Percentiles rank a stretch among this genome's conserved stretches.
These are phyloP conservation scores for Colletotrichum melonis DNA, from an alignment of 2,329 filamentous ascomycete species.

Conservation along the genomic window DNA sequence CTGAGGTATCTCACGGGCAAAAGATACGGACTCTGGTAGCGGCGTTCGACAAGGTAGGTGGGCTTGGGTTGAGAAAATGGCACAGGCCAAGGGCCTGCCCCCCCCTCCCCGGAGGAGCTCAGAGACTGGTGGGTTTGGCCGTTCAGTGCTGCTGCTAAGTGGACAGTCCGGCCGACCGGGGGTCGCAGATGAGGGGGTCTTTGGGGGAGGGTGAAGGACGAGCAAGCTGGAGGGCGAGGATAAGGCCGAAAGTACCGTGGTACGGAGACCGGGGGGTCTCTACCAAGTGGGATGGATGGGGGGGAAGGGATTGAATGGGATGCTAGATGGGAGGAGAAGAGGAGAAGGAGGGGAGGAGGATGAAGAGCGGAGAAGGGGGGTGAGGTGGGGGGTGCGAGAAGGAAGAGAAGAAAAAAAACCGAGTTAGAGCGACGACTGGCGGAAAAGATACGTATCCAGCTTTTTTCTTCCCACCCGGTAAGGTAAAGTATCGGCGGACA, in stretches of 20 bases:
- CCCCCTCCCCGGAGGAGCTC: constrained; percentile 12
- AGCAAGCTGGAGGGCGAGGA: background rate
- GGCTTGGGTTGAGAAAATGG: constrained; percentile 33
- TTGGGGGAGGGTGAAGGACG: background rate
- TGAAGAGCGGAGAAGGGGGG: background rate
- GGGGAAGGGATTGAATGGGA: constrained; percentile 14
- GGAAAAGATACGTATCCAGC: background rate
- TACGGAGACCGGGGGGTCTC: constrained; percentile 1
- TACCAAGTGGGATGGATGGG: constrained; percentile 5
- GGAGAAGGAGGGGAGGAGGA: background rate
- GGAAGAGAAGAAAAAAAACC: background rate
- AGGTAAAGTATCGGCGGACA: background rate
- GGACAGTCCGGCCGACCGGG: constrained; percentile 31
- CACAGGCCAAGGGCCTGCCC: constrained; percentile 23
- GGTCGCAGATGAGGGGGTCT: constrained; percentile 1
- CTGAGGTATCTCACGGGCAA: background rate
- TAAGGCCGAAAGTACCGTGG: constrained; percentile 11
- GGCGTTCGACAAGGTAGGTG: constrained; percentile 30
- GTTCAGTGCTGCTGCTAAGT: constrained; percentile 24
- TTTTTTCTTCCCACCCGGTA: background rate
- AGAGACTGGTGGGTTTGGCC: constrained; percentile 31
- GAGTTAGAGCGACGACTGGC: background rate
- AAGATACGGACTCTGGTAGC: constrained; percentile 8
- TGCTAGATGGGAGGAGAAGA: background rate
- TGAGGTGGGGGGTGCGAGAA: background rate